Percentiles rank a stretch among this genome's conserved stretches.
These are phyloP conservation scores for Sclerotinia minor DNA, from an alignment of 2,329 filamentous ascomycete species.

Conservation along the genomic window DNA sequence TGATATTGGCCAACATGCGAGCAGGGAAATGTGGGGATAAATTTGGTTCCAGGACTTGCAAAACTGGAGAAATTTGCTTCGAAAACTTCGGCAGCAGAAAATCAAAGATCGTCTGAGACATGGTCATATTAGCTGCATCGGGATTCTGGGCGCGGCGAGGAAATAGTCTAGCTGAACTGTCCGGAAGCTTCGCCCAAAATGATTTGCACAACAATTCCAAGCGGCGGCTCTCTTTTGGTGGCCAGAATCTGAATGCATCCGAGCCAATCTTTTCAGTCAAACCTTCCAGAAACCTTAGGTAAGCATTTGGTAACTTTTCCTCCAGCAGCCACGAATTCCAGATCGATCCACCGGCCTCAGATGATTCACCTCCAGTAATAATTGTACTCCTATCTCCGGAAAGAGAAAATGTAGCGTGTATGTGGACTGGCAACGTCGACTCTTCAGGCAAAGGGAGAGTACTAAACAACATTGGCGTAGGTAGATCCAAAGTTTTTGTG, in stretches of 20 bases:
- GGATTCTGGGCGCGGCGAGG: conserved; percentile 27
- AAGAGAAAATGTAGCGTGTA: conserved; percentile 41
- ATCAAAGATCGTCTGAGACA: conserved; percentile 35
- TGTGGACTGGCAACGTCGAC: conserved; percentile 37
- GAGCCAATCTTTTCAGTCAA: conserved; percentile 26
- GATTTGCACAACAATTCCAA: conserved; percentile 28
- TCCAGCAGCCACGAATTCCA: conserved; percentile 38
- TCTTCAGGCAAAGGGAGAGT: conserved; percentile 32
- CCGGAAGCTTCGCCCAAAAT: conserved; percentile 34
- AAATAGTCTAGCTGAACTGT: conserved; percentile 30
- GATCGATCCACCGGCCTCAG: conserved; percentile 25
- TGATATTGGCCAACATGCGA: conserved; percentile 21
- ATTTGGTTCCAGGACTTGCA: conserved; percentile 28
- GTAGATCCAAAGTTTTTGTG: background rate
- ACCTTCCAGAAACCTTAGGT: conserved; percentile 35
- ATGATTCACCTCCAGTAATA: conserved; percentile 28
- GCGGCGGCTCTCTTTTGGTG: conserved; percentile 26
- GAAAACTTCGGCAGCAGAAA: conserved; percentile 29
- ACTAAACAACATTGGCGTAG: conserved; percentile 30
- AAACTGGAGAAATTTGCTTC: conserved; percentile 27
- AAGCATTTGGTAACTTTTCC: conserved; percentile 34
- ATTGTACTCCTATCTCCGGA: conserved; percentile 39
- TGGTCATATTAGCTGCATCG: conserved; percentile 23
- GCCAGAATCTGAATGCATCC: conserved; percentile 34
- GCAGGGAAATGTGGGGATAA: conserved; percentile 30